These are phyloP conservation scores for Aspergillus luchuensis DNA, from an alignment of 2,329 filamentous ascomycete species.

Conservation along the genomic window DNA sequence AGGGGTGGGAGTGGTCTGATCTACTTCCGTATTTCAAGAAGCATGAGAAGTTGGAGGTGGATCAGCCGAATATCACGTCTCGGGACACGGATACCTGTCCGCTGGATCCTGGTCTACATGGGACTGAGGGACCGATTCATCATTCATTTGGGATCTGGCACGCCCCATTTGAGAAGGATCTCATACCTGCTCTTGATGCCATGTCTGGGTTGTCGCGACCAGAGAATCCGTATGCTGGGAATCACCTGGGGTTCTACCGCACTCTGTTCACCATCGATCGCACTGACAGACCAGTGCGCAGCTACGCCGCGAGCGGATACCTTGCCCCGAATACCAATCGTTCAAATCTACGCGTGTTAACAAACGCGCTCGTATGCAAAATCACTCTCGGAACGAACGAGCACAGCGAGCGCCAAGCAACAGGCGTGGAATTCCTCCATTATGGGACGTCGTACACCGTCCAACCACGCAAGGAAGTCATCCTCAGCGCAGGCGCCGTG, in stretches of 20 bases:
- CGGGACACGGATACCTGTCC: too few relatives aligned
- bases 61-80: too few relatives aligned
- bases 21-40: constrained; percentile 51
- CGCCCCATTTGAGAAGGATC: too few relatives aligned
- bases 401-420: constrained; percentile 10
- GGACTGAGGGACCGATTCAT: too few relatives aligned
- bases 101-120: too few relatives aligned
- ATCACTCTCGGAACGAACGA: constrained; percentile 12
- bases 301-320: constrained; percentile 22
- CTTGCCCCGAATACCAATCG: constrained; percentile 8
- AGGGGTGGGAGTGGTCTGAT: constrained; percentile 48
- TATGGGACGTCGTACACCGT: constrained; percentile 33
- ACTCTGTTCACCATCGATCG: constrained; percentile 19
- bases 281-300: constrained; percentile 17
- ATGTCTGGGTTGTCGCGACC: too few relatives aligned
- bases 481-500: constrained; percentile 61
- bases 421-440: constrained; percentile 22
- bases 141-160: too few relatives aligned
- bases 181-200: too few relatives aligned
- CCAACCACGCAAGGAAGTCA: constrained; percentile 52
- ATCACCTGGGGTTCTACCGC: too few relatives aligned
- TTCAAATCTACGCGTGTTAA: constrained; percentile 21
- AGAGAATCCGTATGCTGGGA: too few relatives aligned
- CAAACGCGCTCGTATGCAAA: constrained; percentile 18
- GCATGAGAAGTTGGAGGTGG: constrained; percentile 24